Evolutionary conservation across 805 yeast genomes (phyloP), one percentile per base, ranked within the genome.

Genomic region (Yarrowia porcina): DNA sequence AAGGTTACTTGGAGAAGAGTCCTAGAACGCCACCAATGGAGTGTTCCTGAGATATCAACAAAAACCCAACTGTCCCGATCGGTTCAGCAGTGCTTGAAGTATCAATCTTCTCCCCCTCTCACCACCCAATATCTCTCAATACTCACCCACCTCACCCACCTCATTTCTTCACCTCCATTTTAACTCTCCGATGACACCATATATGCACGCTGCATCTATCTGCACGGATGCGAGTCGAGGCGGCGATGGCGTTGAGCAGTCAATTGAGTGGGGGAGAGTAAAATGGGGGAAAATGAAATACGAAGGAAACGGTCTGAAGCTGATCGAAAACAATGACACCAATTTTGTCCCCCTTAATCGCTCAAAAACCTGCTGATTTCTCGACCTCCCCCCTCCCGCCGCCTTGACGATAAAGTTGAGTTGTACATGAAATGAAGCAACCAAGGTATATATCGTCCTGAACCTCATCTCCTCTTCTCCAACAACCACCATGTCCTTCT

Each of bases 321-420:
- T 8, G 8, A 25, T 25, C 28, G 28, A 25, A 25, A 25, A 25
- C 4, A 25, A 25, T 25, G 8, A 25, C 8, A 4, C 28, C 28
- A 25, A 25, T 25, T 25, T 25, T 25, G n/a, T n/a, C n/a, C n/a
- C n/a, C n/a, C n/a, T n/a, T n/a, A n/a, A n/a, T n/a, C n/a, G n/a
- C n/a, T n/a, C n/a, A n/a, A n/a, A n/a, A n/a, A n/a, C n/a, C n/a
- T n/a, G n/a, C n/a, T n/a, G n/a, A 5, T 25, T 25, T 25, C 8
- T 25, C 28, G 12, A 17, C 36, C 17, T 17, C 36, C n/a, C 36
- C 1, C 17, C 6, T 23, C 13, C 39, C 21, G 42, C 47, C 49
- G 52, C 52, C 52, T 45, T 45, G 52, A 45, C 52, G 52, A 45
- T 45, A 45, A 20, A 30, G 52, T 45, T 45, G 35, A 11, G 6